Evolutionary conservation across 768 basidiomycete genomes (phyloP).

Genomic region (Lactarius sanguifluus): DNA sequence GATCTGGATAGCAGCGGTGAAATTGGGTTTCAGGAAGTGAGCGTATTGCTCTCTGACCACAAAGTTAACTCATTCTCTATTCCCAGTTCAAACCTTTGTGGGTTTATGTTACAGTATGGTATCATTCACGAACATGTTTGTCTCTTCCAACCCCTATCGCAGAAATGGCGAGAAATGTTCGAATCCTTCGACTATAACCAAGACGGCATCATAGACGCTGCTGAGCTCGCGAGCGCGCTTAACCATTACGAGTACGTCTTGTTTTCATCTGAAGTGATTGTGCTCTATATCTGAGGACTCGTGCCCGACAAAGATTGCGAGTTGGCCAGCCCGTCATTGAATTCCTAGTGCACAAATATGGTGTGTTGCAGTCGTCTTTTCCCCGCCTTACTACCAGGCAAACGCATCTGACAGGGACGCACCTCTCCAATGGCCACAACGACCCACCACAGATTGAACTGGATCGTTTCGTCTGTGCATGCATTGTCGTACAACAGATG

Average conservation of each 20-base stretch:
- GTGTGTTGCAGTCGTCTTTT: neutral
- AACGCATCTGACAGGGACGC: neutral
- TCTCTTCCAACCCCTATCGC: neutral
- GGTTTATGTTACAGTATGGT: slow-evolving; percentile 9
- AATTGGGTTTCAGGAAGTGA: slow-evolving; percentile 11
- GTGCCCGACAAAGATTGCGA: neutral
- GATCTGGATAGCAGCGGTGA: slow-evolving; percentile 14
- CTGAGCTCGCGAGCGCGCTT: slow-evolving; percentile 3
- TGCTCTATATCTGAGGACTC: neutral
- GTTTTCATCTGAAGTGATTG: neutral
- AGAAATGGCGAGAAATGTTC: slow-evolving; percentile 19
- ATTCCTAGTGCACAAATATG: slow-evolving; percentile 10
- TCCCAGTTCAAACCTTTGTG: slow-evolving; percentile 12
- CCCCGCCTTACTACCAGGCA: neutral
- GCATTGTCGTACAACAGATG: slow-evolving; percentile 15
- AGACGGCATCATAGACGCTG: slow-evolving; percentile 12
- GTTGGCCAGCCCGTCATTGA: neutral
- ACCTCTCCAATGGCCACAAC: neutral
- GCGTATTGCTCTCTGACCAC: neutral
- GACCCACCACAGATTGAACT: slow-evolving; percentile 5
- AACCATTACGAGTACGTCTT: neutral
- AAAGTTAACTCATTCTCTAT: neutral
- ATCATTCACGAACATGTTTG: neutral
- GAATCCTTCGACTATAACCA: slow-evolving; percentile 8
- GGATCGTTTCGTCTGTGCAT: slow-evolving; percentile 18